Evolutionary conservation across 2,329 filamentous ascomycete species (phyloP).

Genomic region (Dactylella cylindrospora): DNA sequence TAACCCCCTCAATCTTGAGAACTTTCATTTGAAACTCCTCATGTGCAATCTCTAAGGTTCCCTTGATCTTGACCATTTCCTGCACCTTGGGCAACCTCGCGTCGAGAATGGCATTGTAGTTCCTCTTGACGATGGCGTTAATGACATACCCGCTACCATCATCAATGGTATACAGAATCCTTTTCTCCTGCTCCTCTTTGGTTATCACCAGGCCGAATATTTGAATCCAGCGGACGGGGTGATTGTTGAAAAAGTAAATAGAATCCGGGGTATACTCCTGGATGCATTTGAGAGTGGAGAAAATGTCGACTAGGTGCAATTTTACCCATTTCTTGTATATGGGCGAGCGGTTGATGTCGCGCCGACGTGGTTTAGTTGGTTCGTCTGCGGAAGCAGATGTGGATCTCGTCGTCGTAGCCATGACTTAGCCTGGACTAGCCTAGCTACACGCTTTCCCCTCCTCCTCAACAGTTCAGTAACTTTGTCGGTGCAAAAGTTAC

Average conservation of each 20-base stretch:
- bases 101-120: not conserved
- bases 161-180: conserved; percentile 27
- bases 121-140: conserved; percentile 10
- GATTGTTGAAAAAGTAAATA: conserved; percentile 29
- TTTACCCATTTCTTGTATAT: conserved; percentile 41
- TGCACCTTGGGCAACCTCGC: conserved; percentile 31
- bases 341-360: conserved; percentile 27
- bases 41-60: conserved; percentile 23
- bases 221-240: conserved; percentile 32
- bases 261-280: conserved; percentile 20
- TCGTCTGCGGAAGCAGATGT: conserved; percentile 33
- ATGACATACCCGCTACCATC: conserved; percentile 40
- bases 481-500: too few relatives aligned
- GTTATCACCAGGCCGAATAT: conserved; percentile 20
- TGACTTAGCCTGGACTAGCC: too few relatives aligned
- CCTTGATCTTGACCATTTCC: conserved; percentile 31
- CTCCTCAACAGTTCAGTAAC: too few relatives aligned
- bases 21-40: conserved; percentile 37
- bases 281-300: conserved; percentile 13
- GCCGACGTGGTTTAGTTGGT: conserved; percentile 14
- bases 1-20: conserved; percentile 10
- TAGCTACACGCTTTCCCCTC: too few relatives aligned
- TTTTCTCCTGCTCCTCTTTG: conserved; percentile 23
- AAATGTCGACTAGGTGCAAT: conserved; percentile 30
- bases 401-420: too few relatives aligned